Conservation (phyloP, 2,329 filamentous ascomycete genomes). For the Tympanopsis confertula region DNA sequence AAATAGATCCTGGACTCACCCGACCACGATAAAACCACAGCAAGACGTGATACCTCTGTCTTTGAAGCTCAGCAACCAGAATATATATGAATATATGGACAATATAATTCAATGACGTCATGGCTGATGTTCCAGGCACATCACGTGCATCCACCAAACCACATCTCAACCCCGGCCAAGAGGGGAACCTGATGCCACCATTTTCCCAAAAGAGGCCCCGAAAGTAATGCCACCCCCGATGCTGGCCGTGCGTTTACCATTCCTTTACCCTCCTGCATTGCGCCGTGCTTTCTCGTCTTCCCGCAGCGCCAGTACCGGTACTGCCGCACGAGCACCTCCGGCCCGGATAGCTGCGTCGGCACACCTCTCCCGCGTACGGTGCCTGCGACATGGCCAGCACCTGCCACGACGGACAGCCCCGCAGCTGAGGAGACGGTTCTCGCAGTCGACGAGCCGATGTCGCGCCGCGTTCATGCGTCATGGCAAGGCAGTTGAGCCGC, state of each 20-base stretch:
- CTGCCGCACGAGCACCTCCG: conserved; percentile 7
- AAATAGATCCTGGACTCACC: too few relatives aligned
- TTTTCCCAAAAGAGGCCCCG: too few relatives aligned
- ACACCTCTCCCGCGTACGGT: conserved; percentile 6
- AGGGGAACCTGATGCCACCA: not conserved
- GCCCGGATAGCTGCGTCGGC: conserved; percentile 8
- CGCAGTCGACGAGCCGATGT: not conserved
- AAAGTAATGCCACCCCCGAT: conserved; percentile 19
- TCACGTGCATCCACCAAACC: too few relatives aligned
- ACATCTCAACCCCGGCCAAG: not conserved
- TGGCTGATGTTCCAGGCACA: too few relatives aligned
- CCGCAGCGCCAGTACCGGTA: conserved; percentile 20
- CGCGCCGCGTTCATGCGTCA: conserved; percentile 14
- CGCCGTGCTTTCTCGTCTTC: conserved; percentile 23
- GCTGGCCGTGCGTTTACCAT: conserved; percentile 36
- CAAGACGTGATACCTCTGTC: too few relatives aligned
- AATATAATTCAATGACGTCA: too few relatives aligned
- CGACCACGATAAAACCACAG: too few relatives aligned
- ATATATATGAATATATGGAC: too few relatives aligned
- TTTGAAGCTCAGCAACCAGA: too few relatives aligned
- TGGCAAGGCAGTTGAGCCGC: conserved; percentile 23
- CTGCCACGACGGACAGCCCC: conserved; percentile 4
- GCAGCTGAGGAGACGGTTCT: not conserved
- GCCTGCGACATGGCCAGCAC: conserved; percentile 8
- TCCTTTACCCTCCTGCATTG: conserved; percentile 42